A percentile compares a stretch with the other conserved stretches of the same genome.
Conservation (phyloP, 2,329 filamentous ascomycete species). For the Ophiostoma quercus region DNA sequence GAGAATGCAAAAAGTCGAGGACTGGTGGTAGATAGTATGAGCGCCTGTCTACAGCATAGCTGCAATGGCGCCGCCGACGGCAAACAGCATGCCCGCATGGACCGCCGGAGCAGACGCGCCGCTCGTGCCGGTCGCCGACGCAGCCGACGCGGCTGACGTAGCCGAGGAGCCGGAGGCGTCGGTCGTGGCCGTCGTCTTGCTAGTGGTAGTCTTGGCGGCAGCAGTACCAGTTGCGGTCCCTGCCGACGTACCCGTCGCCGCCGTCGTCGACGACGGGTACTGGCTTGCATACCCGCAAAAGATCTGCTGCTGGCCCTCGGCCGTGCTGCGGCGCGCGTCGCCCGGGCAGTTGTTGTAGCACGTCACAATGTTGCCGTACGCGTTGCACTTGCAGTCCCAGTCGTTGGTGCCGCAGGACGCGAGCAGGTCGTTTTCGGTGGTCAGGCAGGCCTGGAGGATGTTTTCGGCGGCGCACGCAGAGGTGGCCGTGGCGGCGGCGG, state of each 20-base stretch:
- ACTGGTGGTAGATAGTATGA: too few relatives aligned
- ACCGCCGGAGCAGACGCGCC: background rate
- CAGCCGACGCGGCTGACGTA: too few relatives aligned
- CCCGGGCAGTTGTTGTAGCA: constrained; percentile 52
- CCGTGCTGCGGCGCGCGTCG: constrained; percentile 38
- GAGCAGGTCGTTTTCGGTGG: constrained; percentile 38
- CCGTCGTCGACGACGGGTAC: background rate
- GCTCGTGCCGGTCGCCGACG: background rate
- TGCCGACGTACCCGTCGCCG: too few relatives aligned
- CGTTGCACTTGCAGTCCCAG: constrained; percentile 45
- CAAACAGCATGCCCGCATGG: background rate
- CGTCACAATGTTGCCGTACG: constrained; percentile 43
- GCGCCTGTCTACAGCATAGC: background rate
- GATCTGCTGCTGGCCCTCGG: constrained; percentile 35
- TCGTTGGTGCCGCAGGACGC: constrained; percentile 38
- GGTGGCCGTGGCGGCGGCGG: too few relatives aligned
- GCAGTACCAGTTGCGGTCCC: background rate
- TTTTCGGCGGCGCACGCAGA: constrained; percentile 9
- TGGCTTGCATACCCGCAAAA: background rate
- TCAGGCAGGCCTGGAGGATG: constrained; percentile 28
- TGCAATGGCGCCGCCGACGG: background rate
- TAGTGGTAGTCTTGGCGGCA: too few relatives aligned
- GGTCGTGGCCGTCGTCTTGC: too few relatives aligned
- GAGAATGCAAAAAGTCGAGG: background rate
- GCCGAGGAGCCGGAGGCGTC: too few relatives aligned